Base-by-base conservation (phyloP, 768 basidiomycete species). In the Mycena epipterygia region DNA sequence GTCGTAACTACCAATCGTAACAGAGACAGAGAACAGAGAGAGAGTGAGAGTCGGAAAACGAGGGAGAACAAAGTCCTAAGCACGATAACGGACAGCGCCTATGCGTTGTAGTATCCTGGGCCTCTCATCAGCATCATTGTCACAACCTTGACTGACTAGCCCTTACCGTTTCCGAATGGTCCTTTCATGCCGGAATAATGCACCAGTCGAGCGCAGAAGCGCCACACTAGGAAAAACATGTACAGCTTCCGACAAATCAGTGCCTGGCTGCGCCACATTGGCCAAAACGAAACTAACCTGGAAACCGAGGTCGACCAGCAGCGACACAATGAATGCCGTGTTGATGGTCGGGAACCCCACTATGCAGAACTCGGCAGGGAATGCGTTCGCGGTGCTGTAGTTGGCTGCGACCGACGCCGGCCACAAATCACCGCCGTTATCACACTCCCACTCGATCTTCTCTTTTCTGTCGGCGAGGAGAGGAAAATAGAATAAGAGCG, bases 191-290 rank as follows among this genome's bases (percentile, higher is more conserved):
- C 81, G 37, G 82, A 78, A 81, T 93, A 93, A 80, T 91, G 88
- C 79, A 90, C 89, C 79, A 93, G 80, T 74, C 90, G 84, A 79
- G 89, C 91, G 75, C 87, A 86, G 87, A 89, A 93, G 64, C 91
- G 85, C 92, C 91, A 94, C 75, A 84, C 85, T 79, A 93, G 81
- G 84, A 93, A 92, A 79, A 87, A 89, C 90, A 93, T 91, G 85
- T 93, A 93, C 58, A 91, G 76, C 92, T 93, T 74, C 72, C 62
- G n/a, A 39, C 29, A 53, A n/a, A 27, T 70, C 62, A 67, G 66
- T 51, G 23, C 17, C 58, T 56, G 52, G 29, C 66, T 73, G 73
- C 68, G 78, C 68, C 72, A 73, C 68, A 73, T 42, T 57, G 42
- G 6, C 29, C 17, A 23, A 5, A 55, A 21, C 5, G 52, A 65